Base-by-base conservation (phyloP, 805 yeast genomes). In the Cyberlindnera saturnus region DNA sequence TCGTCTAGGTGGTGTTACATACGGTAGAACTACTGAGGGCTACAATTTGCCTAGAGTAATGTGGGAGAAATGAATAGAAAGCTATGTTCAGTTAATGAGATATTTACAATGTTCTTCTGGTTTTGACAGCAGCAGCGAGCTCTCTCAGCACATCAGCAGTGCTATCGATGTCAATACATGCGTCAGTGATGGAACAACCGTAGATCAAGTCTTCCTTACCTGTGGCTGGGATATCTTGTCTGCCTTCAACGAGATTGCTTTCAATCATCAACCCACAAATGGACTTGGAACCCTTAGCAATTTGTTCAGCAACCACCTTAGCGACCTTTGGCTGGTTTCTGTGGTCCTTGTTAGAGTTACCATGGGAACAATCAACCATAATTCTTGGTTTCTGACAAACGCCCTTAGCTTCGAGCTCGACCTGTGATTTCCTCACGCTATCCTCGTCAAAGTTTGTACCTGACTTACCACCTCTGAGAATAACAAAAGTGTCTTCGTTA, bases 351-450 rank as follows among this genome's bases (percentile, higher is more conserved):
- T 74, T 80, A 32, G 96, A 87, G 73, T 91, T 91, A 50, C 97
- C 99, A 62, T 91, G 99, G 34, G 97, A 89, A 66, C 97, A 93
- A 67, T 91, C 99, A 50, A 91, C 80, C 98, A 91, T 93, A 57
- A 90, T 82, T 59, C 91, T 75, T 45, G 83, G 77, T 11, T 61
- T 64, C 35, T 56, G 57, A 8, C 53, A 55, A 40, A 60, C 60
- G 31, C 70, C 65, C 55, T 67, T 69, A 41, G 75, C 73, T 15
- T 62, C 62, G 45, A 88, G 68, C 52, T 79, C 77, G 26, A 65
- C 74, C 62, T 82, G 77, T 26, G 95, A 86, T 39, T 73, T 74
- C 40, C 70, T 66, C 28, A 91, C 90, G 15, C 83, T 77, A 51
- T 73, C 79, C 36, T 82, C 81, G 63, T 90, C 97, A 62, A 66